Evolutionary conservation across 2,329 filamentous ascomycete genomes (phyloP), one percentile per base, ranked within the genome.

Genomic region (Ceratocystis lukuohia): DNA sequence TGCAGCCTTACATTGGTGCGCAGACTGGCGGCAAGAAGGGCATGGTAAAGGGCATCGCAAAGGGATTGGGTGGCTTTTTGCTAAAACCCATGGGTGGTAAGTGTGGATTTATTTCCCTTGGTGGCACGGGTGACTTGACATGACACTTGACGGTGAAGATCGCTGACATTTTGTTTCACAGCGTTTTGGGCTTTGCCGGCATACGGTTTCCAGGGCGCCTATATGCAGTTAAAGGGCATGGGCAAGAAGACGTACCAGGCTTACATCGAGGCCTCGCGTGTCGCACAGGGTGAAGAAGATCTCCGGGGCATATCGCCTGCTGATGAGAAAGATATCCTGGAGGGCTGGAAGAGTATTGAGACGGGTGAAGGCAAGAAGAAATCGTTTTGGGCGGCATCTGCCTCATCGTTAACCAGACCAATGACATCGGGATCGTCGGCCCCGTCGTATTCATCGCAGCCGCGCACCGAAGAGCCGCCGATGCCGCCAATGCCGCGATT

Each of bases 121-220:
- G 10, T 45, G 62, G 46, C 17, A 30, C 12, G 22, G 28, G 50
- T 33, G 53, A 41, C n/a, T 59, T 61, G 5, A 57, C 41, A 8
- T 48, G 56, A 17, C 8, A 50, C n/a, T 17, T 22, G 44, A 50
- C 15, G 56, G 22, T 12, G 22, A 28, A 22, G 37, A n/a, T 46
- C 45, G 44, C 44, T 67, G 44, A 64, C 62, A 61, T 57, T 37
- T 6, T 46, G 25, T 12, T 56, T 8, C 7, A 45, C 41, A 68
- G 68, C 67, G 48, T 30, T 69, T 25, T 68, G 67, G 65, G 66
- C 68, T 44, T 33, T 69, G 37, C 89, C 90, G 0, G 91, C 87
- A 4, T 95, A 94, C 72, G 83, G 89, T 2, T 88, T 92, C 79
- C 89, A 92, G 73, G 91, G 91, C 1, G 80, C 94, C 0, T 85